These are phyloP conservation scores for Diphasiastrum complanatum DNA, from an alignment of 83 land plant species.

Conservation along the genomic window DNA sequence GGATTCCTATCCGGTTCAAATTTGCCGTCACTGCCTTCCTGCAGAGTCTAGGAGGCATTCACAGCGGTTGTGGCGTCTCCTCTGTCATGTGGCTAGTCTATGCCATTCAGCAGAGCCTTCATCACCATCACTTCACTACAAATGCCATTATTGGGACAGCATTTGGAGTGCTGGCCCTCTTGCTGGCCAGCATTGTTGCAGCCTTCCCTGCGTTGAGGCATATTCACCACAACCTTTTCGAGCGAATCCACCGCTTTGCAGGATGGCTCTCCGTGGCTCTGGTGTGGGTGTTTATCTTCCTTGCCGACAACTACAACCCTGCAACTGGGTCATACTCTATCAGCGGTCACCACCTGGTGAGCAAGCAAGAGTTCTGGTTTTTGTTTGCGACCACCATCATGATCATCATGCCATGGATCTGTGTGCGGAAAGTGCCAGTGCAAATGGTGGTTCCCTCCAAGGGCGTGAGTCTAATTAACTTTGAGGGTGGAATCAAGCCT, in stretches of 20 bases:
- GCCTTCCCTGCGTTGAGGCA: constrained; percentile 52
- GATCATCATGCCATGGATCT: constrained; percentile 49
- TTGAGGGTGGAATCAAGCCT: constrained; percentile 36
- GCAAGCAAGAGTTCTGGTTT: constrained; percentile 46
- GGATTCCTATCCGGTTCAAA: constrained; percentile 44
- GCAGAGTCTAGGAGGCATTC: constrained; percentile 55
- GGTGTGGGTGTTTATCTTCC: constrained; percentile 46
- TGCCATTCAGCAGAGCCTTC: constrained; percentile 32
- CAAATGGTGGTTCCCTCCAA: constrained; percentile 27
- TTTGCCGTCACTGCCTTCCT: constrained; percentile 32
- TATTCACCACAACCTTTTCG: constrained; percentile 53
- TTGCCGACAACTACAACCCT: constrained; percentile 37
- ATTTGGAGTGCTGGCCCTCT: constrained; percentile 28
- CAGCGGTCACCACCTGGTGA: constrained; percentile 11
- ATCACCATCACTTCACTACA: constrained; percentile 9
- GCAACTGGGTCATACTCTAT: constrained; percentile 25
- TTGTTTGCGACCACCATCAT: constrained; percentile 39
- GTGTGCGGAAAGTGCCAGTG: constrained; percentile 33
- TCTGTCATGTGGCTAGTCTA: constrained; percentile 45
- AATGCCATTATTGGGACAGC: constrained; percentile 26
- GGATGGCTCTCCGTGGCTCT: constrained; percentile 50
- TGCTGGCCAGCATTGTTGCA: constrained; percentile 27
- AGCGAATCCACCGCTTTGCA: constrained; percentile 42
- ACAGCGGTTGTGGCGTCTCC: constrained; percentile 48
- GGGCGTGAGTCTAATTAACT: constrained; percentile 47